Evolutionary conservation across 805 yeast species (phyloP).

Genomic region (Wickerhamiella domercqiae): DNA sequence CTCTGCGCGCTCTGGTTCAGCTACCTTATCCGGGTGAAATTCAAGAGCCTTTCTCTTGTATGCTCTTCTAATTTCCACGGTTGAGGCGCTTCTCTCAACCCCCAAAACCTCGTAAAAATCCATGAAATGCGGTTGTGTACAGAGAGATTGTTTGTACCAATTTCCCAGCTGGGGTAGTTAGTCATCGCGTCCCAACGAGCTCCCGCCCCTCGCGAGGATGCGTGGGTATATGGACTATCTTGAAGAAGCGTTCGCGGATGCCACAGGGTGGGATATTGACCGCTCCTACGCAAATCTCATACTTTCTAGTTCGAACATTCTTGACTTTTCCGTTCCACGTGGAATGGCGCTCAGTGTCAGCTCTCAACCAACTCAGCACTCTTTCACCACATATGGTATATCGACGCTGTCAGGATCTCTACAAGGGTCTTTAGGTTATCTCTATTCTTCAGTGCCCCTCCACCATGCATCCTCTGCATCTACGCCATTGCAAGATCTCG

Average conservation of each 20-base stretch:
- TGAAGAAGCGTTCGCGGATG: constrained; percentile 49
- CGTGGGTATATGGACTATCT: constrained; percentile 77
- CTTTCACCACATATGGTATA: constrained; percentile 59
- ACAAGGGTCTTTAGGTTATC: constrained; percentile 70
- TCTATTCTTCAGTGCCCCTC: constrained; percentile 52
- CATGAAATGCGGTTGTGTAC: constrained; percentile 1
- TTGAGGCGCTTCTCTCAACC: constrained; percentile 47
- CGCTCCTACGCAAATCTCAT: constrained; percentile 58
- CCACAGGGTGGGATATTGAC: constrained; percentile 68
- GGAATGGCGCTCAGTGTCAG: constrained; percentile 54
- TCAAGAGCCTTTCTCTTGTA: constrained; percentile 69
- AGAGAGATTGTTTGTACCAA: too few species aligned
- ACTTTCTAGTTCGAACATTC: constrained; percentile 27
- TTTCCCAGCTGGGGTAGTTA: constrained; percentile 3
- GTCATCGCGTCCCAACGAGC: neutral
- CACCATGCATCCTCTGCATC: constrained; percentile 27
- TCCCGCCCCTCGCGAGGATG: constrained; percentile 29
- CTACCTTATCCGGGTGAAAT: constrained; percentile 81
- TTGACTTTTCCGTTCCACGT: constrained; percentile 59
- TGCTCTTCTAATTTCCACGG: constrained; percentile 64
- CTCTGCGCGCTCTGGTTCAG: constrained; percentile 46
- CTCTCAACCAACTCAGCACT: constrained; percentile 49
- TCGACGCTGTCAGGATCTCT: constrained; percentile 42
- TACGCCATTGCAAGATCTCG: constrained; percentile 13
- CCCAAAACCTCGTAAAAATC: constrained; percentile 53